Base-by-base conservation (phyloP, 371 early-diverging fungal species). In the Mucor piriformis region DNA sequence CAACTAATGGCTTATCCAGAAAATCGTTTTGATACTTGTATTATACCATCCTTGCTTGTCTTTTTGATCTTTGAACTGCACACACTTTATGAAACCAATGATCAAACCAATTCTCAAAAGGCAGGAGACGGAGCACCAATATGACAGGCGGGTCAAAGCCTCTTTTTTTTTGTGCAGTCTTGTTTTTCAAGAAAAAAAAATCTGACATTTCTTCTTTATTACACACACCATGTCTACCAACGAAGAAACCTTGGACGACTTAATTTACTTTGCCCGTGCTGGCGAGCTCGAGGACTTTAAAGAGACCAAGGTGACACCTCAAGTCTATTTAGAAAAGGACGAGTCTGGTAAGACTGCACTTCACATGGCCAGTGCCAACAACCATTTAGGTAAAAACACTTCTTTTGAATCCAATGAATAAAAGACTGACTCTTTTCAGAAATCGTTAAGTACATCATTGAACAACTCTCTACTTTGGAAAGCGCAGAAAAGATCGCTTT, bases 331-430 rank as follows among this genome's bases (percentile, higher is more conserved):
- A 11, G 48, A 50, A 46, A 67, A 73, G 34, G 83, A 85, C 44
- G 84, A 84, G 15, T 65, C 70, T 40, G 90, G 90, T 44, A 86
- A 88, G 64, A 91, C 93, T 2, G 86, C 91, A 12, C 72, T 95
- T 32, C 92, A 92, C 66, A 92, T 92, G 89, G 92, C 93, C 27
- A 73, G 87, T 57, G 93, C 93, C 37, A 95, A 93, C 70, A 89
- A 89, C 38, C 91, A 93, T 63, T 16, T 82, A 27, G 87, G 87
- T 88, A 85, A 56, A 3, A n/a, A n/a, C n/a, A n/a, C n/a, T n/a
- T n/a, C n/a, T n/a, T n/a, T n/a, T n/a, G n/a, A n/a, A n/a, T n/a
- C n/a, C n/a, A n/a, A n/a, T n/a, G n/a, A n/a, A n/a, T n/a, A n/a
- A 20, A 21, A 25, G 13, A 21, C 16, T 49, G 1, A 27, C 8